Base-by-base conservation (phyloP, 208 protist species). In the Jaenimonas drosophilae region DNA sequence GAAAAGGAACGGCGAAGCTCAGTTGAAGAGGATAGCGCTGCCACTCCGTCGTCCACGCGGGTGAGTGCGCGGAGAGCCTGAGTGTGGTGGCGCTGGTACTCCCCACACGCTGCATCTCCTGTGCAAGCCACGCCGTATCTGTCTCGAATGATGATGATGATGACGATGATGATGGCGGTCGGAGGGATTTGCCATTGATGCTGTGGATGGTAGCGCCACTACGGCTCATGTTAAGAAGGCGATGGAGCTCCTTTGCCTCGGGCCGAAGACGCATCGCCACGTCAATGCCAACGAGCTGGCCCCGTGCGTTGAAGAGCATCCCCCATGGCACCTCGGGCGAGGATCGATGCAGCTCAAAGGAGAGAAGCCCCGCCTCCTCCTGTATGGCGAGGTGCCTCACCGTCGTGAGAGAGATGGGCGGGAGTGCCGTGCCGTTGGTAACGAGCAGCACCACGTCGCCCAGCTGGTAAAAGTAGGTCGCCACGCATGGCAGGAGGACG, bases 221-320 rank as follows among this genome's bases (percentile, higher is more conserved):
- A 2, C 31, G 25, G 32, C 51, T 30, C 4, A 37, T 54, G 37
- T 64, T 54, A 3, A 78, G 64, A 12, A 81, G 55, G 14, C 61
- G 64, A 45, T 85, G 71, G 25, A 85, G 36, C 51, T 71, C 45
- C 23, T 61, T 58, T 5, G 69, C 72, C 26, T 59, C 54, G 3
- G 58, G 38, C 24, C 59, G 63, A 9, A 65, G 50, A 14, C 80
- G 80, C 47, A 89, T 48, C 11, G 61, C 52, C 14, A 72, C 53
- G 42, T 89, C 80, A 23, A 89, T 54, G 39, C 72, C 75, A 9
- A 89, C 64, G 26, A 89, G 44, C 1, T 47, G 41, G 16, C 63
- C 70, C 29, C 59, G 56, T 37, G 81, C 71, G 55, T 80, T 89
- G 45, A 89, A 71, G 38, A 89, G 51, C 25, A 89, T 49, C 2